Evolutionary conservation across 1,284 basidiomycete genomes (phyloP).

Genomic region (Polyporus tsugae): DNA sequence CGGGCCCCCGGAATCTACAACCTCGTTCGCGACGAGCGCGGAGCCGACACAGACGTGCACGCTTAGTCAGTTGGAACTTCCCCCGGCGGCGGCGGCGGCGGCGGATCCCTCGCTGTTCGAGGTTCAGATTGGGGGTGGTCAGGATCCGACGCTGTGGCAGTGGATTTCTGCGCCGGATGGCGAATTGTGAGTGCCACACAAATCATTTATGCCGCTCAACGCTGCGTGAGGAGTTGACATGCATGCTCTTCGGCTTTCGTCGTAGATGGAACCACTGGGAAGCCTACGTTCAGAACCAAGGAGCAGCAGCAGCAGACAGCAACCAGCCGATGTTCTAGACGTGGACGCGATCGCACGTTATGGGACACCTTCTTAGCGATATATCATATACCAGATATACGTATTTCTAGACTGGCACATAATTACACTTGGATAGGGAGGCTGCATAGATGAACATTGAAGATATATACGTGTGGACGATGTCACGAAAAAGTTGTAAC

Average conservation of each 20-base stretch:
- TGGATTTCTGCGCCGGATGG: neutral
- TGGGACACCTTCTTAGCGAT: neutral
- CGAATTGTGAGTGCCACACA: neutral
- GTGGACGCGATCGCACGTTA: neutral
- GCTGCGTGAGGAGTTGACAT: too few species aligned
- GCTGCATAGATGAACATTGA: too few species aligned
- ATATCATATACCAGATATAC: neutral
- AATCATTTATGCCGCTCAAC: too few species aligned
- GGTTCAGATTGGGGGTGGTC: neutral
- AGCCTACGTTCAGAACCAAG: slow-evolving; percentile 40
- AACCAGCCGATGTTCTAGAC: neutral
- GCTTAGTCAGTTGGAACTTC: neutral
- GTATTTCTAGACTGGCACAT: neutral
- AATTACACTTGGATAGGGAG: too few species aligned
- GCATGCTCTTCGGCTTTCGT: neutral
- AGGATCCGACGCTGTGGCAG: neutral
- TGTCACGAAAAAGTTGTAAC: too few species aligned
- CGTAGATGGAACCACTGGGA: neutral
- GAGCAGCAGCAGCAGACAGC: neutral
- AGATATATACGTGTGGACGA: too few species aligned
- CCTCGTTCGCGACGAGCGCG: neutral
- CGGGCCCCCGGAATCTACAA: neutral
- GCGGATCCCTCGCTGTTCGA: neutral
- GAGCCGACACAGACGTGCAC: slow-evolving; percentile 19
- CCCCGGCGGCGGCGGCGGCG: neutral